These are phyloP conservation scores for Geranium brycei DNA, from an alignment of 345 rosid species.

Conservation along the genomic window DNA sequence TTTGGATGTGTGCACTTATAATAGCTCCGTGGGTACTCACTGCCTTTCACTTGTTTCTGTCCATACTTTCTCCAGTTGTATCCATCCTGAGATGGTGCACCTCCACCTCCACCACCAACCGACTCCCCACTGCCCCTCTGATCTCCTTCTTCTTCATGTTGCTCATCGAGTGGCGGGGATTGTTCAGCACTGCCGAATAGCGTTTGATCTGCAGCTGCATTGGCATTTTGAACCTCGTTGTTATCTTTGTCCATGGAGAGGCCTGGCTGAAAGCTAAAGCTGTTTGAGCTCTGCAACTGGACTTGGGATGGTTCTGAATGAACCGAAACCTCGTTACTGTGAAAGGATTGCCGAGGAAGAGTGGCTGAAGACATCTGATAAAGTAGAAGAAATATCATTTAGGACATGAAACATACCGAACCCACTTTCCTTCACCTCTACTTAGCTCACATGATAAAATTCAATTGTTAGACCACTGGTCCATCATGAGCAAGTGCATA, in stretches of 20 bases:
- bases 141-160: slow-evolving; percentile 52
- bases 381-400: no score
- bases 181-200: slow-evolving; percentile 30
- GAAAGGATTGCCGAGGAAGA: slow-evolving; percentile 37
- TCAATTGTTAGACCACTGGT: not conserved
- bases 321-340: slow-evolving; percentile 29
- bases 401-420: not conserved
- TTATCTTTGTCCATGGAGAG: slow-evolving; percentile 30
- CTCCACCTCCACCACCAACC: slow-evolving; percentile 33
- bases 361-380: slow-evolving; percentile 15
- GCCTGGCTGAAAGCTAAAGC: slow-evolving; percentile 26
- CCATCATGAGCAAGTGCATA: not conserved
- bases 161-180: slow-evolving; percentile 54
- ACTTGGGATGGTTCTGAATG: slow-evolving; percentile 31
- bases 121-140: slow-evolving; percentile 50
- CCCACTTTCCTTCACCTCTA: not conserved
- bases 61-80: slow-evolving; percentile 97
- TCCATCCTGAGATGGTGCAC: slow-evolving; percentile 75
- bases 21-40: slow-evolving; percentile 93
- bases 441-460: not conserved
- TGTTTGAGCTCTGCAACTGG: slow-evolving; percentile 26
- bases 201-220: slow-evolving; percentile 23
- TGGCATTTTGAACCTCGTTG: slow-evolving; percentile 13
- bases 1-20: slow-evolving; percentile 86
- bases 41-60: slow-evolving; percentile 89